phyloP scores from a whole-genome alignment of 129 eudicot genomes.

The Rutidosis leptorrhynchoides region DNA sequence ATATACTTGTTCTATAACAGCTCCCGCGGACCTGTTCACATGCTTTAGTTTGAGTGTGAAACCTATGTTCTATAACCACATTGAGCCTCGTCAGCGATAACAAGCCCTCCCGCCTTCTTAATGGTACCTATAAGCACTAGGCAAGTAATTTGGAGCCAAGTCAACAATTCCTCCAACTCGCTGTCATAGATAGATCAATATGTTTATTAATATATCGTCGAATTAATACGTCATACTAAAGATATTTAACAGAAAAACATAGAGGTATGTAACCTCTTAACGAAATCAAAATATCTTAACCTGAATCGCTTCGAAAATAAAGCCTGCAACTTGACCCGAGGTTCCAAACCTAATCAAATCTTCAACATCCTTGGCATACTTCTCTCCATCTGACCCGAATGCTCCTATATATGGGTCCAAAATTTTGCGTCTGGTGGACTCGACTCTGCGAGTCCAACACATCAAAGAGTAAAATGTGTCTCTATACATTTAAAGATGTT shows the following conservation, averaged over 20 bases:
- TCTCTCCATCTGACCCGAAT: slow-evolving; percentile 67
- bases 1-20: no score
- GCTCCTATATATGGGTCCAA: slow-evolving; percentile 76
- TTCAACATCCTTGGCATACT: slow-evolving; percentile 72
- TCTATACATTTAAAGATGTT: neutral
- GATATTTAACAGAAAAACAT: neutral
- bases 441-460: slow-evolving; percentile 44
- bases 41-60: no score
- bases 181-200: slow-evolving; percentile 13
- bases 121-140: slow-evolving; percentile 49
- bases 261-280: no score
- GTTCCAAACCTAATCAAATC: slow-evolving; percentile 64
- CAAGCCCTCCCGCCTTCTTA: slow-evolving; percentile 75
- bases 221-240: neutral
- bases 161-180: slow-evolving; percentile 85
- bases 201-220: no score
- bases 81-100: slow-evolving; percentile 80
- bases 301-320: slow-evolving; percentile 67
- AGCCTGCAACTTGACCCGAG: slow-evolving; percentile 65
- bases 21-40: no score
- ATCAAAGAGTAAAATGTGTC: neutral
- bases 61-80: no score
- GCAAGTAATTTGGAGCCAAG: slow-evolving; percentile 70
- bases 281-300: neutral
- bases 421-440: slow-evolving; percentile 65